These are phyloP conservation scores for Lactifluus hygrophoroides DNA, from an alignment of 768 basidiomycete genomes.

Conservation along the genomic window DNA sequence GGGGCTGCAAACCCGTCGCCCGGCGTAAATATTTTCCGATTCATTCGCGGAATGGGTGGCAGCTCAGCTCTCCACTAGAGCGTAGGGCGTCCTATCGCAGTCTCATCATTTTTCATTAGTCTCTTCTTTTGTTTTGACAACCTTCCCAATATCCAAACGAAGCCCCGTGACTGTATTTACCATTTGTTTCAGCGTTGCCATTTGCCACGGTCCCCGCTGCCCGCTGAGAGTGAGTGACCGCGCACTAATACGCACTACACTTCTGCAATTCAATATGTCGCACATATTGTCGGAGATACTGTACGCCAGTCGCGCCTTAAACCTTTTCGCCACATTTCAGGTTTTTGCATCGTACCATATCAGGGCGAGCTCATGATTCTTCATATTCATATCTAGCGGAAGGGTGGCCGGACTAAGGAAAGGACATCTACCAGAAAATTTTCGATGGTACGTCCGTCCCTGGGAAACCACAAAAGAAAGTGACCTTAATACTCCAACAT, in stretches of 20 bases:
- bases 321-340: not conserved
- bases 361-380: not conserved
- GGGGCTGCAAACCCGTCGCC: not conserved
- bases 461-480: too few relatives aligned
- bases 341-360: not conserved
- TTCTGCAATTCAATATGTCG: too few relatives aligned
- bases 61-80: not conserved
- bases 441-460: not conserved
- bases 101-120: not conserved
- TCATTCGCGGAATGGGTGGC: not conserved
- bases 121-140: not conserved
- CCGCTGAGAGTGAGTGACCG: not conserved
- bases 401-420: not conserved
- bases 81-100: not conserved
- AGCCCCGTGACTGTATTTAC: not conserved
- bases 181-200: too few relatives aligned
- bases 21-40: not conserved
- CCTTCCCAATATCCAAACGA: not conserved
- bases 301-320: not conserved
- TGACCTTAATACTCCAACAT: too few relatives aligned
- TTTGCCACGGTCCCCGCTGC: not conserved
- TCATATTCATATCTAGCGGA: not conserved
- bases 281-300: conserved; percentile 6
- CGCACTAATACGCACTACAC: too few relatives aligned
- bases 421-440: not conserved